A percentile compares a stretch with the other conserved stretches of the same genome.
Evolutionary conservation across 306 rosid species (phyloP).

Genomic region (Dryas octopetala): DNA sequence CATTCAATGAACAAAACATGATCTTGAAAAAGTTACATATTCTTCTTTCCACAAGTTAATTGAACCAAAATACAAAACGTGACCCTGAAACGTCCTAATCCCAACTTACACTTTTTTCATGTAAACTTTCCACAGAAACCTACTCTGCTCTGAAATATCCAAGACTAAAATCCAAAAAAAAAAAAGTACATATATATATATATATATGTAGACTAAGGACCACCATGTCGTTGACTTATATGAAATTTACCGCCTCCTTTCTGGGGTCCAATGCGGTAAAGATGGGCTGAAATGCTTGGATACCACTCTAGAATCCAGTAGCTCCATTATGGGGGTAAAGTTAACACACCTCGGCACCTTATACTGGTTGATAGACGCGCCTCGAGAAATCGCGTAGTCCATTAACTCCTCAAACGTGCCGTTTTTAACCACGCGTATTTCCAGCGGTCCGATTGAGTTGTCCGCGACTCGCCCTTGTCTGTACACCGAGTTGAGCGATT

Average conservation of each 20-base stretch:
- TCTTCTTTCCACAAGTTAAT: conserved; percentile 14
- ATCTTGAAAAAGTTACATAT: conserved; percentile 2
- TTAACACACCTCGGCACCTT: conserved; percentile 66
- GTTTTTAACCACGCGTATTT: conserved; percentile 46
- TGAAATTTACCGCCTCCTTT: conserved; percentile 21
- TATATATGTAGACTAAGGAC: background rate
- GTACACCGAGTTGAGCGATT: conserved; percentile 51
- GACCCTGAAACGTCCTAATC: conserved; percentile 28
- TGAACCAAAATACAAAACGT: conserved; percentile 28
- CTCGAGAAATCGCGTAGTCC: conserved; percentile 64
- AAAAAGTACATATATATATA: background rate
- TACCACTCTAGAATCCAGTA: conserved; percentile 49
- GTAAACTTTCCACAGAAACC: background rate
- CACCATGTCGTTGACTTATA: conserved; percentile 17
- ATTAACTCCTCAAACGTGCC: conserved; percentile 60
- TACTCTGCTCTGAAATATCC: background rate
- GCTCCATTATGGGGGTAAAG: conserved; percentile 59
- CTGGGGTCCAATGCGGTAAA: conserved; percentile 54
- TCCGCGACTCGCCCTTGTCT: conserved; percentile 55
- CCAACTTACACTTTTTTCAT: background rate
- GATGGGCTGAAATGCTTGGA: conserved; percentile 51
- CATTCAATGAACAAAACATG: background rate
- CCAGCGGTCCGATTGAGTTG: conserved; percentile 53
- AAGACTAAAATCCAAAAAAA: background rate
- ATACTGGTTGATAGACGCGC: conserved; percentile 61